phyloP scores from a whole-genome alignment of 1,284 basidiomycete species.

The Ceratobasidium sp. region DNA sequence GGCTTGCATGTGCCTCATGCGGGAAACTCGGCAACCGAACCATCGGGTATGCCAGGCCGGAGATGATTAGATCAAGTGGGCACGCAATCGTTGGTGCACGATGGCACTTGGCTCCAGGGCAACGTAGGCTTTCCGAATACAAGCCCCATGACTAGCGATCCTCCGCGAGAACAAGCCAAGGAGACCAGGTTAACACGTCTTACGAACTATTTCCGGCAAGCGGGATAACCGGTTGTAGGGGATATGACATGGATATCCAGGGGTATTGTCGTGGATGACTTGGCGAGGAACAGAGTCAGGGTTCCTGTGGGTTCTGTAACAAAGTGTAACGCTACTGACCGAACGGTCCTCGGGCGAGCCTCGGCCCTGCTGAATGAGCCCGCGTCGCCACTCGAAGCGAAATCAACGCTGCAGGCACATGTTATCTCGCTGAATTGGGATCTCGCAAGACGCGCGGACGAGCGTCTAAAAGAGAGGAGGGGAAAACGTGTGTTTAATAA shows the following conservation, averaged over 20 bases:
- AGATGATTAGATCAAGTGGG: slow-evolving; percentile 51
- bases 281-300: neutral
- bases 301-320: neutral
- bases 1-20: neutral
- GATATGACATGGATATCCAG: neutral
- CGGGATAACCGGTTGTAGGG: neutral
- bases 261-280: neutral
- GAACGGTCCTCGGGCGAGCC: neutral
- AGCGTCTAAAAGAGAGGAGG: no score
- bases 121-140: neutral
- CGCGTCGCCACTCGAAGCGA: neutral
- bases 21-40: no score
- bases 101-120: neutral
- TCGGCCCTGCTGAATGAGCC: neutral
- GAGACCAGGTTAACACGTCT: no score
- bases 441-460: no score
- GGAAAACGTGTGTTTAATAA: no score
- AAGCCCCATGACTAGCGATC: neutral
- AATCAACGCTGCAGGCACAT: neutral
- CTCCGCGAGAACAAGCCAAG: neutral
- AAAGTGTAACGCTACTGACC: slow-evolving; percentile 3
- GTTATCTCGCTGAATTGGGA: neutral
- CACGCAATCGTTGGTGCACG: slow-evolving; percentile 51
- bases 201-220: no score
- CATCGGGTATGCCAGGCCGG: neutral